Percentiles rank a stretch among this genome's conserved stretches.
These are phyloP conservation scores for Hypoxylon fragiforme DNA, from an alignment of 495 filamentous ascomycete species.

Conservation along the genomic window DNA sequence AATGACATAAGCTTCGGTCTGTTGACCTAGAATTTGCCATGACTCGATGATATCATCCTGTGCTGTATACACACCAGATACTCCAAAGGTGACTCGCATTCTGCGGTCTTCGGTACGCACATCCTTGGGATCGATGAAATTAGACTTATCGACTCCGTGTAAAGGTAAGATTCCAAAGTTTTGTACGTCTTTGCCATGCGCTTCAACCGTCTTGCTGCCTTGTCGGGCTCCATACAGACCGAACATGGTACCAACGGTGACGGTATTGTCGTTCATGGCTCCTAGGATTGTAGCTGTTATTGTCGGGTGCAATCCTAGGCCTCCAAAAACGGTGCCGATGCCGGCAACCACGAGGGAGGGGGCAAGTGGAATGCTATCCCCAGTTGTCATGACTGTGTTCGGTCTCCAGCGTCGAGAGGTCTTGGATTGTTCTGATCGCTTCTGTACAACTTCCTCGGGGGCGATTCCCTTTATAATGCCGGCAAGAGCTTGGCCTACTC, in stretches of 20 bases:
- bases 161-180: constrained; percentile 89
- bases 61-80: constrained; percentile 79
- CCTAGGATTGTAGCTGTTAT: constrained; percentile 79
- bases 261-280: constrained; percentile 71
- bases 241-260: constrained; percentile 81
- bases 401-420: constrained; percentile 75
- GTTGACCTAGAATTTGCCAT: constrained; percentile 72
- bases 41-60: constrained; percentile 70
- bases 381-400: constrained; percentile 69
- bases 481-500: constrained; percentile 73
- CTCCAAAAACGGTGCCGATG: constrained; percentile 79
- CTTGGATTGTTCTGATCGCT: constrained; percentile 69
- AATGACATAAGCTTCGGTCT: constrained; percentile 79
- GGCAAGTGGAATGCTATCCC: constrained; percentile 58
- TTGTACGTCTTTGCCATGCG: constrained; percentile 81
- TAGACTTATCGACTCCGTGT: constrained; percentile 44
- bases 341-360: constrained; percentile 81
- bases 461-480: constrained; percentile 72
- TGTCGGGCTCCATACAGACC: constrained; percentile 87
- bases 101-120: constrained; percentile 55
- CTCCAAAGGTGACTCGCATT: constrained; percentile 78
- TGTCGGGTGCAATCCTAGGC: constrained; percentile 69
- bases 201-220: constrained; percentile 83
- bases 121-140: constrained; percentile 46
- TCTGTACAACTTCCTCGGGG: constrained; percentile 66